Base-by-base conservation (phyloP, 1,139 yeast species). In the Taiozyma onychis region DNA sequence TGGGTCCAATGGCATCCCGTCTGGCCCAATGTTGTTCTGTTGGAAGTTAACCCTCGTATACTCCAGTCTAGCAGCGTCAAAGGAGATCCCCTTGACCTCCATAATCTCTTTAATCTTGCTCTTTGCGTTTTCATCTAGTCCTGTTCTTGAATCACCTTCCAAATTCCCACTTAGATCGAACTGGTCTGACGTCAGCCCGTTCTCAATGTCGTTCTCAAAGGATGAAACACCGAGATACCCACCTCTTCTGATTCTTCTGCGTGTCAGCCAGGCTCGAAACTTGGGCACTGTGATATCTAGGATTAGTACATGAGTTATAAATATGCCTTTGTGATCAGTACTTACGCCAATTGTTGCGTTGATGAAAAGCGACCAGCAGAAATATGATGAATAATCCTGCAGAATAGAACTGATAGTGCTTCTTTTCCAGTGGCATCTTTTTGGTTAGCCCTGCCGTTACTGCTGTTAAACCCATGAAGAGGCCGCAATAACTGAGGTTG, bases 61-160 rank as follows among this genome's bases (percentile, higher is more conserved):
- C 48, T 72, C 63, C 13, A 78, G 66, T 50, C 96, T 71, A 1
- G 96, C 96, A 45, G 81, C 81, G 62, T 88, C 96, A 65, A 88
- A 88, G 1, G 77, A 61, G 39, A 85, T 51, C 26, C 71, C 63
- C 42, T 70, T 66, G 6, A 70, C 61, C n/a, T 67, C 59, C 95
- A 87, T 87, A 21, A 86, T 70, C 37, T 65, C 58, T 52, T 71
- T 69, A 18, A 88, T 80, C 49, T 72, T 76, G 14, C 60, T 60
- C 62, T 81, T 83, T 3, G 87, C 80, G 6, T 55, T 63, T 39
- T 72, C 79, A 63, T 80, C 83, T 44, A 88, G 70, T 1, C 95
- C 95, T 16, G 68, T 61, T 49, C 96, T 74, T 1, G 70, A 46
- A 60, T 88, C 96, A 37, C 70, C 69, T 13, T 67, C 65, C 52